Conservation (phyloP, 768 basidiomycete species). For the Pulveroboletus sp. region DNA sequence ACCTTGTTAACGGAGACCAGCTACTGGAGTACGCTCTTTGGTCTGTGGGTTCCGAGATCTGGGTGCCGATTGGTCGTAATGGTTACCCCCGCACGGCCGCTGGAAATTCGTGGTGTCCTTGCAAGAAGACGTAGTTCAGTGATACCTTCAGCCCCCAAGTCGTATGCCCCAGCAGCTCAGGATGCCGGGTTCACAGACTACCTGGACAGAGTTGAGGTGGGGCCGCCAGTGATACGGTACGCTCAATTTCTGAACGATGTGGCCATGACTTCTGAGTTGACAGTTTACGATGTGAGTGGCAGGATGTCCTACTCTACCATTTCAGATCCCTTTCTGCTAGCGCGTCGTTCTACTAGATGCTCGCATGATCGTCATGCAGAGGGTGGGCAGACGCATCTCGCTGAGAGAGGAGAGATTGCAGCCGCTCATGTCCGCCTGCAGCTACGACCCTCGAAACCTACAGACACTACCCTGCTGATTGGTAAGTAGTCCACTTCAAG, state of each 20-base stretch:
- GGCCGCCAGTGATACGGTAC: not conserved
- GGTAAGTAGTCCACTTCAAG: slow-evolving; percentile 41
- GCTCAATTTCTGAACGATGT: not conserved
- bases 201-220: slow-evolving; percentile 60
- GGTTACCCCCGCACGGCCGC: slow-evolving; percentile 56
- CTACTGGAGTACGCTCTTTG: slow-evolving; percentile 53
- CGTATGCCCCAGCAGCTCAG: slow-evolving; percentile 29
- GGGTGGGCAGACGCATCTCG: slow-evolving; percentile 63
- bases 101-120: slow-evolving; percentile 49
- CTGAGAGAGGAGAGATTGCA: slow-evolving; percentile 73
- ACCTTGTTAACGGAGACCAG: slow-evolving; percentile 68
- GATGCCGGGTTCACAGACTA: slow-evolving; percentile 53
- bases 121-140: slow-evolving; percentile 47
- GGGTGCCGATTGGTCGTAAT: slow-evolving; percentile 75
- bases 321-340: slow-evolving; percentile 33
- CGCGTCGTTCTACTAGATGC: slow-evolving; percentile 78
- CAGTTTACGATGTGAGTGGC: slow-evolving; percentile 60
- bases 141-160: slow-evolving; percentile 48
- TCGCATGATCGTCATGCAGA: slow-evolving; percentile 79
- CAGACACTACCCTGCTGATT: slow-evolving; percentile 83
- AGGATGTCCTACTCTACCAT: slow-evolving; percentile 5
- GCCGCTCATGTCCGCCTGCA: slow-evolving; percentile 87
- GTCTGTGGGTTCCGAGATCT: slow-evolving; percentile 42
- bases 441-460: slow-evolving; percentile 63
- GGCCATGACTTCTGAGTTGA: slow-evolving; percentile 55